These are phyloP conservation scores for Jasminum sambac DNA, from an alignment of 257 asterid species.

Conservation along the genomic window DNA sequence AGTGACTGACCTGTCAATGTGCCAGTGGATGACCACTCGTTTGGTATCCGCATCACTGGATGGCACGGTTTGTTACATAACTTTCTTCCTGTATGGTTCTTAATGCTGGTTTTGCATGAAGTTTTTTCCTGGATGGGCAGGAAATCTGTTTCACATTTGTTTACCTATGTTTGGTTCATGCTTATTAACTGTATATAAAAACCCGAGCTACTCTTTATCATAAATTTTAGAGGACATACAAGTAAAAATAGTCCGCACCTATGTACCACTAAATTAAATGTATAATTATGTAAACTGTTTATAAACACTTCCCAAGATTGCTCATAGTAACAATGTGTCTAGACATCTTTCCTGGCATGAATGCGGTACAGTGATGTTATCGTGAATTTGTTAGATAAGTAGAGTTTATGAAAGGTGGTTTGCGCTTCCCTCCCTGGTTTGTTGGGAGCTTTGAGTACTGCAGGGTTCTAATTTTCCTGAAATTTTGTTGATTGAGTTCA, in stretches of 20 bases:
- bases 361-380: not conserved
- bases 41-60: conserved; percentile 94
- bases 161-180: too few species aligned
- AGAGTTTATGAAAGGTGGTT: conserved; percentile 2
- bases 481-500: not conserved
- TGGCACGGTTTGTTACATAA: conserved; percentile 73
- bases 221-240: too few species aligned
- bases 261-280: too few species aligned
- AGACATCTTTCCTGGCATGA: not conserved
- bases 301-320: not conserved
- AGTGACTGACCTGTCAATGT: conserved; percentile 95
- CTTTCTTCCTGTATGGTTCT: not conserved
- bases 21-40: conserved; percentile 99
- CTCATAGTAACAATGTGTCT: not conserved
- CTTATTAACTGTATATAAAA: too few species aligned
- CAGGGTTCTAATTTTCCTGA: not conserved
- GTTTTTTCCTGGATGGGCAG: not conserved
- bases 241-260: too few species aligned
- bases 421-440: not conserved
- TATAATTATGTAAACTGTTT: too few species aligned
- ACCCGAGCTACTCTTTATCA: too few species aligned
- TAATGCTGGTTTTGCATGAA: not conserved
- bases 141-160: too few species aligned
- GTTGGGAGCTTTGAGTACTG: not conserved
- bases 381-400: not conserved